Evolutionary conservation across 192 early-diverging fungal species (phyloP), one percentile per base, ranked within the genome.

Genomic region (Nowakowskiella sp.): DNA sequence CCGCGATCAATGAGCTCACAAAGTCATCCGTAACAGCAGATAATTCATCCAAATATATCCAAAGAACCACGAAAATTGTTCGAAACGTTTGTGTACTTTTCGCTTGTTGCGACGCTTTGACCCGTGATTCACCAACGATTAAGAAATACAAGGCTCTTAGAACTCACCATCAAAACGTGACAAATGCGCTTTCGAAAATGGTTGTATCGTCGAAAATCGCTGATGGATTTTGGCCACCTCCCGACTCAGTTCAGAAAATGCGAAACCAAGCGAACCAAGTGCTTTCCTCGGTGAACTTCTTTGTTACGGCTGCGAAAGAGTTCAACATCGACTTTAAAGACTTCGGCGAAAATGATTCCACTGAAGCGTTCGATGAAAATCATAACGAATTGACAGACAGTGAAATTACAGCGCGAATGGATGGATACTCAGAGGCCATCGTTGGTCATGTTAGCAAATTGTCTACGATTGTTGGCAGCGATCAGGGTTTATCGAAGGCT

Each of bases 201-300:
- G 74, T 86, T 10, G 66, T 96, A 10, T 81, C 87, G 6, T 83
- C 89, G 32, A 91, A 87, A 56, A 76, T 83, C 32, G 89, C 86
- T 0, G 69, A 85, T 9, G 84, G 85, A n/a, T 77, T 93, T 36
- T 93, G 91, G 90, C 91, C 91, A 27, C 85, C 89, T 2, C 86
- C 88, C 8, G 89, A 91, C 59, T 80, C 89, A 5, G 76, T 83
- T 23, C 61, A 77, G 23, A 89, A 82, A 7, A 88, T 97, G 69
- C 70, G 83, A n/a, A 70, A 75, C 25, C 83, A 91, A 43, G 85
- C 89, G 1, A 80, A 83, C 29, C 89, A 91, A 47, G 84, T 97
- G 24, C 67, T 94, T 27, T 67, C 79, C 16, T 69, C 87, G 6
- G 86, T 94, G 1, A 81, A 85, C 34, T 70, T 81, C 33, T 97